A percentile compares a stretch with the other conserved stretches of the same genome.
Conservation (phyloP, 2,329 filamentous ascomycete species). For the Diaporthe capsici region DNA sequence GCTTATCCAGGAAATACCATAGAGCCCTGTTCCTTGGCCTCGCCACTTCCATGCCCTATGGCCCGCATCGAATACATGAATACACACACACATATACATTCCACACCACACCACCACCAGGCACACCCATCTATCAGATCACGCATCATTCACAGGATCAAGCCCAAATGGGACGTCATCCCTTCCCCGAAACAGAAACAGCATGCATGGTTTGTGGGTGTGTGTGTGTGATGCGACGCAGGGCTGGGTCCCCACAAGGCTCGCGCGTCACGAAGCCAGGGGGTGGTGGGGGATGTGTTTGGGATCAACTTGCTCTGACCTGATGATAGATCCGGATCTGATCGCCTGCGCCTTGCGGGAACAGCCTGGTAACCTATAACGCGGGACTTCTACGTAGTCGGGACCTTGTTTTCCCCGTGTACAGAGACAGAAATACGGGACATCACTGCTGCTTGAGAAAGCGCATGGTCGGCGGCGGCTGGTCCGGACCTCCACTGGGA, state of each 20-base stretch:
- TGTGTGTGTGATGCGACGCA: constrained; percentile 14
- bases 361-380: not conserved
- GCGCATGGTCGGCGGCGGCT: not conserved
- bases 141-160: not conserved
- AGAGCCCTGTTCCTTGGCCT: constrained; percentile 6
- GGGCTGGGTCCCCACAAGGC: constrained; percentile 20
- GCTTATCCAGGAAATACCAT: not conserved
- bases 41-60: constrained; percentile 11
- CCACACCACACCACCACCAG: not conserved
- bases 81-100: not conserved
- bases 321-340: not conserved
- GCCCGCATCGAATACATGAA: not conserved
- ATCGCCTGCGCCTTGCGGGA: not conserved
- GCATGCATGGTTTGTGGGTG: not conserved
- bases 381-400: not conserved
- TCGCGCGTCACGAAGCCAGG: not conserved
- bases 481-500: not conserved
- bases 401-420: not conserved
- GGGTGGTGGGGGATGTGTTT: not conserved
- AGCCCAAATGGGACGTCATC: not conserved
- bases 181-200: constrained; percentile 13
- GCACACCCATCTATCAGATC: not conserved
- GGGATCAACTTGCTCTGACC: not conserved
- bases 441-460: not conserved
- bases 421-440: not conserved